Base-by-base conservation (phyloP, 345 rosid species). In the Citropsis articulata region DNA sequence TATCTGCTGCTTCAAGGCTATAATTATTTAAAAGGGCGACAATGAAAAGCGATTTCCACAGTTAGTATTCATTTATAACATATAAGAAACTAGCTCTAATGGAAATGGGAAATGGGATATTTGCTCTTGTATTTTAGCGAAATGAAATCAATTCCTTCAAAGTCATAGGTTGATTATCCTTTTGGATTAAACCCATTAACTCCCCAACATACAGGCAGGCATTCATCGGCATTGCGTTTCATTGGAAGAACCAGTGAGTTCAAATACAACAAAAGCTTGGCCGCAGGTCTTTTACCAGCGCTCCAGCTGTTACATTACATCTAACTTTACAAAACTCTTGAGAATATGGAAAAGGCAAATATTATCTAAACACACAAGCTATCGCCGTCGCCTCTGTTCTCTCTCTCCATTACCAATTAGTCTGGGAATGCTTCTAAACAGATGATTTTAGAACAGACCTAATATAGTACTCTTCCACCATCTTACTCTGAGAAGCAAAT, bases 321-420 rank as follows among this genome's bases (percentile, higher is more conserved):
- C 79, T 79, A 71, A 73, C 82, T 84, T 65, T 84, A 86, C 89
- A 86, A 67, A 82, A 81, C 75, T 76, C 42, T 68, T 66, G 24
- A 33, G 56, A 22, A 40, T 9, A 40, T 12, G 9, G 38, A 7
- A 62, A 28, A 53, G 63, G 12, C 56, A 38, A 57, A 22, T 63
- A 61, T 19, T 45, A 19, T 74, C 35, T 45, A 69, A 59, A 28
- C 38, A 61, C 16, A 8, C 10, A 8, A 19, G 33, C 42, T 45
- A 21, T 42, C 55, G 33, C 62, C 77, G 3, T 40, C 19, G 19
- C 21, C 60, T 38, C 35, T 56, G 27, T 27, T 38, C 42, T 53
- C 35, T 62, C 38, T 38, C 55, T 62, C 36, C 64, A 45, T 63
- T 55, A 64, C 70, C 63, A 18, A 16, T 66, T 63, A 18, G n/a